Percentiles rank a stretch among this genome's conserved stretches.
Evolutionary conservation across 495 filamentous ascomycete genomes (phyloP).

Genomic region (Parachaetomium inaequale): DNA sequence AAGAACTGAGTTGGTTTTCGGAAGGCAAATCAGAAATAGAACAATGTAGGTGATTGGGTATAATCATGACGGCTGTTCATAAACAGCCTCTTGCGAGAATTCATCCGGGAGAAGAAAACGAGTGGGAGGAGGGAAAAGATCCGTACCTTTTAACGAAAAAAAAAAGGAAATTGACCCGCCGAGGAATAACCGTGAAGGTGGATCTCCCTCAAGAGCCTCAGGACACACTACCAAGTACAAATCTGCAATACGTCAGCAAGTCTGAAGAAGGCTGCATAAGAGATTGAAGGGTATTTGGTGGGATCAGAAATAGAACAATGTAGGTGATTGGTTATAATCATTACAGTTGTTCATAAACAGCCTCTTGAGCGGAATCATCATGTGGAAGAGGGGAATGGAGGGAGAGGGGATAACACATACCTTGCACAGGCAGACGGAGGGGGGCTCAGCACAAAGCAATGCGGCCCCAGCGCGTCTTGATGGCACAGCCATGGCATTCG

Average conservation of each 20-base stretch:
- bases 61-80: slow-evolving; percentile 46
- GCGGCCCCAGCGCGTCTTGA: not conserved
- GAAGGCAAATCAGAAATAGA: slow-evolving; percentile 14
- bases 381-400: not conserved
- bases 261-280: not conserved
- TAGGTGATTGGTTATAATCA: slow-evolving; percentile 38
- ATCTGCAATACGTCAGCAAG: not conserved
- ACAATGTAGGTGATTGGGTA: slow-evolving; percentile 46
- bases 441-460: not conserved
- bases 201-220: not conserved
- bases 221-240: too few species aligned
- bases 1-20: not conserved
- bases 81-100: slow-evolving; percentile 46
- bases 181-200: too few species aligned
- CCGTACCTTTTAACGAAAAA: not conserved
- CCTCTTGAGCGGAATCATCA: slow-evolving; percentile 31
- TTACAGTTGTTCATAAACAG: slow-evolving; percentile 46
- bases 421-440: slow-evolving; percentile 8
- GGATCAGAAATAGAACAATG: slow-evolving; percentile 4
- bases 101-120: slow-evolving; percentile 28
- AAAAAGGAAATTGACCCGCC: too few species aligned
- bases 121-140: not conserved
- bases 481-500: slow-evolving; percentile 34
- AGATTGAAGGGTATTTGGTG: not conserved
- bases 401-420: slow-evolving; percentile 13